Evolutionary conservation across 140 eudicot species (phyloP).

Genomic region (Flaveria floridana): DNA sequence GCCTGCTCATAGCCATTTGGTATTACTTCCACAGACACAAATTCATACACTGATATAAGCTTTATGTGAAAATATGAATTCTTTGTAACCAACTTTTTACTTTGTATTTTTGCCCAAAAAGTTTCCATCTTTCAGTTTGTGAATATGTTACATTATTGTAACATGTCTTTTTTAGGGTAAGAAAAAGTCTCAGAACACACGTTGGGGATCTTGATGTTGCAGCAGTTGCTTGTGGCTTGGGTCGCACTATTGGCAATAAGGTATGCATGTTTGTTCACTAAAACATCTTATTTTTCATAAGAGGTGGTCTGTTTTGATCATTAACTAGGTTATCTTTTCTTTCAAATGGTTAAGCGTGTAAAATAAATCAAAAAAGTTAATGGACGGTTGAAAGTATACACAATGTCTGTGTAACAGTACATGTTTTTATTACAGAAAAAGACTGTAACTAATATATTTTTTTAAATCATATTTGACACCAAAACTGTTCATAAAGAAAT

Average conservation of each 20-base stretch:
- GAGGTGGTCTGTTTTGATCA: background rate
- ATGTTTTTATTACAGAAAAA: background rate
- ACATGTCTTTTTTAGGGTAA: slow-evolving; percentile 59
- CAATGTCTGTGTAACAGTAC: too few relatives aligned
- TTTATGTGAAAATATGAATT: slow-evolving; percentile 7
- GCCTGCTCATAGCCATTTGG: slow-evolving; percentile 92
- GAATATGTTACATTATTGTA: slow-evolving; percentile 13
- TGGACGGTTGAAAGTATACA: background rate
- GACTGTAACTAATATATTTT: background rate
- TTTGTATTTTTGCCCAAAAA: slow-evolving; percentile 4
- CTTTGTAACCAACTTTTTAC: slow-evolving; percentile 9
- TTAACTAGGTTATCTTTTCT: background rate
- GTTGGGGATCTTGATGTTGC: slow-evolving; percentile 96
- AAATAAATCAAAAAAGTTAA: background rate
- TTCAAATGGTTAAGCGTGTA: background rate
- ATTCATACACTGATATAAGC: slow-evolving; percentile 5
- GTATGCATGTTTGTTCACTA: slow-evolving; percentile 37
- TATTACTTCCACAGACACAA: slow-evolving; percentile 33
- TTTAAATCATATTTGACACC: background rate
- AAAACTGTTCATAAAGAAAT: background rate
- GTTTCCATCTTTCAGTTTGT: slow-evolving; percentile 1
- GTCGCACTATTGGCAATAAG: slow-evolving; percentile 99
- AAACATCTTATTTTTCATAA: slow-evolving; percentile 7
- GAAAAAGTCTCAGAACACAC: slow-evolving; percentile 72
- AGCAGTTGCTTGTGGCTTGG: slow-evolving; percentile 98